phyloP scores from a whole-genome alignment of 805 yeast genomes.

The Candida khao-thaluensis region DNA sequence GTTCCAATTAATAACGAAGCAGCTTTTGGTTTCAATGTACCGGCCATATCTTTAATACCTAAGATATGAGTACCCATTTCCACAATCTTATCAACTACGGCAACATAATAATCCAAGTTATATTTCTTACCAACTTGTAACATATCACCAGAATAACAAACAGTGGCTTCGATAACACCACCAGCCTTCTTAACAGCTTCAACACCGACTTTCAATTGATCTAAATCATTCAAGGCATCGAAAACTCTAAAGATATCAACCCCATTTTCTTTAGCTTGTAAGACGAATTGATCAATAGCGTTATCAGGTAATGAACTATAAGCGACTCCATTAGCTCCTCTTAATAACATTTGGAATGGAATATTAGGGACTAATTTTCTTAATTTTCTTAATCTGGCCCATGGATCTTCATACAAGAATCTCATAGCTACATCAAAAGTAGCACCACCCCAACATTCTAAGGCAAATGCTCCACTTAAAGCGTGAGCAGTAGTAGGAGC shows the following conservation, averaged over 20 bases:
- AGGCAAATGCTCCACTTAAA: conserved; percentile 83
- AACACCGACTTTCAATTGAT: conserved; percentile 95
- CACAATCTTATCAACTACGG: conserved; percentile 79
- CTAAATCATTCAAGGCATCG: conserved; percentile 95
- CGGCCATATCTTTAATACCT: conserved; percentile 99
- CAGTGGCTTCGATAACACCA: conserved; percentile 98
- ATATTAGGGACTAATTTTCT: conserved; percentile 93
- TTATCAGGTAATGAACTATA: conserved; percentile 97
- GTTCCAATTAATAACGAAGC: conserved; percentile 78
- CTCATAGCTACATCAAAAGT: conserved; percentile 99
- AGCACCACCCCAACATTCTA: conserved; percentile 99
- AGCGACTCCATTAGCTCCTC: conserved; percentile 99
- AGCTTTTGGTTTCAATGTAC: conserved; percentile 94
- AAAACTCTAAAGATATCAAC: conserved; percentile 97
- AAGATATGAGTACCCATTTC: conserved; percentile 93
- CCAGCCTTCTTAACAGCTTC: conserved; percentile 98
- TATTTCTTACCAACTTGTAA: conserved; percentile 92
- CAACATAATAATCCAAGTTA: conserved; percentile 85
- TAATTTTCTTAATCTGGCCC: conserved; percentile 90
- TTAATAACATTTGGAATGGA: conserved; percentile 97
- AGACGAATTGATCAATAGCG: conserved; percentile 95
- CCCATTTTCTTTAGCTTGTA: conserved; percentile 93
- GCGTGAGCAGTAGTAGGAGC: conserved; percentile 95
- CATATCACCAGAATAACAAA: conserved; percentile 99
- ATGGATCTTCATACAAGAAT: conserved; percentile 97